phyloP scores from a whole-genome alignment of 306 rosid genomes.

The Vicia sativa region DNA sequence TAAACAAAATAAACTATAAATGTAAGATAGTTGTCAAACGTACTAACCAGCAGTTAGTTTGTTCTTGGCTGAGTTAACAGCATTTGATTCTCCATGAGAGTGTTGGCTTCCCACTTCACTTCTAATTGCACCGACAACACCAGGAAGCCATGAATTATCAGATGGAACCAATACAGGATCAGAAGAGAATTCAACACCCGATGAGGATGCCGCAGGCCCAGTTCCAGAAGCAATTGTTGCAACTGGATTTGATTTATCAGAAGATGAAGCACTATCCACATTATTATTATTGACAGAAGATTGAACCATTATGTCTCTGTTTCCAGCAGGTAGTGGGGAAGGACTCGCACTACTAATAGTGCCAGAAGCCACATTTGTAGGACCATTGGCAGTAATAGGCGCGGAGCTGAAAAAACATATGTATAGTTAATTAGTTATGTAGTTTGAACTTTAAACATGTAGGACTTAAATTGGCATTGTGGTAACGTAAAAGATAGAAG shows the following conservation, averaged over 20 bases:
- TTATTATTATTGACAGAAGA: constrained; percentile 46
- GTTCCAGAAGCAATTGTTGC: constrained; percentile 42
- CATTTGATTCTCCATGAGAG: constrained; percentile 58
- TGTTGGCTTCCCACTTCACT: constrained; percentile 60
- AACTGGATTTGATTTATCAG: constrained; percentile 51
- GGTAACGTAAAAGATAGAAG: constrained; percentile 8
- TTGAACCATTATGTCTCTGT: constrained; percentile 26
- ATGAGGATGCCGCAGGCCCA: constrained; percentile 52
- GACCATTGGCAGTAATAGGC: constrained; percentile 55
- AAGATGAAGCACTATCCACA: constrained; percentile 46
- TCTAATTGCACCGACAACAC: constrained; percentile 65
- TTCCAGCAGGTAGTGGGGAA: constrained; percentile 40
- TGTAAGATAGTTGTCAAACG: constrained; percentile 29
- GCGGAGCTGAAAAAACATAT: constrained; percentile 61
- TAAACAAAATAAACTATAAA: constrained; percentile 21
- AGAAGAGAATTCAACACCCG: constrained; percentile 58
- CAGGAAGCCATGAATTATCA: constrained; percentile 59
- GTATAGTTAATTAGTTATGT: constrained; percentile 27
- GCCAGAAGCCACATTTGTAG: constrained; percentile 54
- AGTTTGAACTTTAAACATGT: constrained; percentile 9
- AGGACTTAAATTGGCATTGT: constrained; percentile 19
- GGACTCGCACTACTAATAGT: constrained; percentile 45
- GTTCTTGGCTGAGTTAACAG: constrained; percentile 45
- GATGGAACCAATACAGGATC: constrained; percentile 71
- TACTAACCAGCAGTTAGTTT: constrained; percentile 58